A percentile compares a stretch with the other conserved stretches of the same genome.
Evolutionary conservation across 164 flowering plant species (phyloP).

Genomic region (Malania oleifera): DNA sequence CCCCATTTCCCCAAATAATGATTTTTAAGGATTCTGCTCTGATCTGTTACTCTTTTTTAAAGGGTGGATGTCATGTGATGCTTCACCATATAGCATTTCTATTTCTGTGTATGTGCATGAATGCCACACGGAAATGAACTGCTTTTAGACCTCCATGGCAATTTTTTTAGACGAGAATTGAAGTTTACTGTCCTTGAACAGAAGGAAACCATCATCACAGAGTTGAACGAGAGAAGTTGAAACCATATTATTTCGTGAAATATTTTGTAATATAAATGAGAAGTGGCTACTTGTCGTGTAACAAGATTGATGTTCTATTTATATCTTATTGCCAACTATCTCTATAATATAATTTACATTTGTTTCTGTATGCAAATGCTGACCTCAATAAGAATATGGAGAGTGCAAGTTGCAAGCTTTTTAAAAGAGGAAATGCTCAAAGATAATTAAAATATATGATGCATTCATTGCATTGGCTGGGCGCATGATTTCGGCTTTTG

Average conservation of each 20-base stretch:
- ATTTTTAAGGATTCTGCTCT: no score
- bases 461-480: not conserved
- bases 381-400: not conserved
- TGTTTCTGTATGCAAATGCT: constrained; percentile 6
- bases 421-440: not conserved
- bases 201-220: not conserved
- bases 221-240: not conserved
- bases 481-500: not conserved
- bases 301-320: not conserved
- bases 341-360: not conserved
- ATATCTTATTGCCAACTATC: not conserved
- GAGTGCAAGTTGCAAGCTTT: not conserved
- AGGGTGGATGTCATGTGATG: no score
- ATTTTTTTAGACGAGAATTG: no score
- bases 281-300: constrained; percentile 2
- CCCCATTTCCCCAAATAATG: no score
- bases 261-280: not conserved
- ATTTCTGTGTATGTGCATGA: no score
- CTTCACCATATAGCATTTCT: no score
- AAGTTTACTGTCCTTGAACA: not conserved
- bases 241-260: not conserved
- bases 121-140: no score
- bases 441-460: not conserved
- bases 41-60: no score
- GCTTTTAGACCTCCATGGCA: no score